A percentile compares a stretch with the other conserved stretches of the same genome.
Conservation (phyloP, 116 monocot genomes). For the Iris pallida region DNA sequence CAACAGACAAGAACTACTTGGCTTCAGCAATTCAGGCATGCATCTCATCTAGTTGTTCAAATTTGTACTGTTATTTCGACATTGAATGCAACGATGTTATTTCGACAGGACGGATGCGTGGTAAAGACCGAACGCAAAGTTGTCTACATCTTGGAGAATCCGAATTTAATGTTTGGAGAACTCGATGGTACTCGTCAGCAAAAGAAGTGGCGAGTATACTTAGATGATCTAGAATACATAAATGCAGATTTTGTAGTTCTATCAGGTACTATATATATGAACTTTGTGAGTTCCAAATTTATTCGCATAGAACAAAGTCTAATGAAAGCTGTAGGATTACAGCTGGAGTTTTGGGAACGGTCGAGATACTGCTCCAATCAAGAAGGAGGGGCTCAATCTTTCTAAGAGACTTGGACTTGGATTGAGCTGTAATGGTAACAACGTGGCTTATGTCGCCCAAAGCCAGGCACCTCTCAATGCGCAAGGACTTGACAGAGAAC, state of each 20-base stretch:
- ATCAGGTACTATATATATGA: no score
- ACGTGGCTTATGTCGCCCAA: conserved; percentile 35
- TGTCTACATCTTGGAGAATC: conserved; percentile 12
- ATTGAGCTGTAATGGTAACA: conserved; percentile 40
- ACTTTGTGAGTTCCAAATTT: no score
- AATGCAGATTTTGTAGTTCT: conserved; percentile 34
- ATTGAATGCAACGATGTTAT: background rate
- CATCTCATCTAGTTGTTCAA: no score
- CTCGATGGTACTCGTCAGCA: conserved; percentile 1
- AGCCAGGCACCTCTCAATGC: conserved; percentile 31
- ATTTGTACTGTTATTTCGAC: background rate
- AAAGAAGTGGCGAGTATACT: conserved; percentile 30
- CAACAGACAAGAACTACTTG: conserved; percentile 31
- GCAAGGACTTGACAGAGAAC: conserved; percentile 22
- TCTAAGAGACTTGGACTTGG: conserved; percentile 28
- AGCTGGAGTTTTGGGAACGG: conserved; percentile 39
- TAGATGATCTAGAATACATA: conserved; percentile 25
- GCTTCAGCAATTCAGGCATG: conserved; percentile 17
- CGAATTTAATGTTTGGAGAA: conserved; percentile 4
- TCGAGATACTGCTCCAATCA: conserved; percentile 28
- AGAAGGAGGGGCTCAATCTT: conserved; percentile 28
- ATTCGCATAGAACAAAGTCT: no score
- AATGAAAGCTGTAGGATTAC: no score
- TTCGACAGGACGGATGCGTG: conserved; percentile 17
- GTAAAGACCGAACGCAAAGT: conserved; percentile 17